phyloP scores from a whole-genome alignment of 495 filamentous ascomycete species.

The Friedmanniomyces endolithicus region DNA sequence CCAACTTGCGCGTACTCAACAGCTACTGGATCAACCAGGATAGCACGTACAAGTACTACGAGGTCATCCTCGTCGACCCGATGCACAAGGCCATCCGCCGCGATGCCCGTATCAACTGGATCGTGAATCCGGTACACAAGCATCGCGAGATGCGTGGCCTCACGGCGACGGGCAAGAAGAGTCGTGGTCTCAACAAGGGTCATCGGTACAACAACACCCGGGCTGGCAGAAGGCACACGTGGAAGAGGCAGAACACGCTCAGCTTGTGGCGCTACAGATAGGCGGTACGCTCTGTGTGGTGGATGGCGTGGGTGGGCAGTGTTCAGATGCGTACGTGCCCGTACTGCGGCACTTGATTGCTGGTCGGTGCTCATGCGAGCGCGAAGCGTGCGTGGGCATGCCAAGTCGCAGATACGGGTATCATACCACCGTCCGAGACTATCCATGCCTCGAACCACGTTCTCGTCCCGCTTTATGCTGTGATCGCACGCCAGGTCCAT shows the following conservation, averaged over 20 bases:
- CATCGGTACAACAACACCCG: conserved; percentile 97
- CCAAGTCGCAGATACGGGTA: background rate
- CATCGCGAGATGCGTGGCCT: conserved; percentile 95
- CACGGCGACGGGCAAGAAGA: conserved; percentile 97
- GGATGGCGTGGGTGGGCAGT: background rate
- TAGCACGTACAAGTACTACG: conserved; percentile 99
- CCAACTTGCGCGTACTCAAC: conserved; percentile 97
- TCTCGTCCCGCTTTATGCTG: too few species aligned
- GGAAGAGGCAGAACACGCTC: conserved; percentile 98
- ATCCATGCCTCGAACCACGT: too few species aligned
- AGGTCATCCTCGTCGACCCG: conserved; percentile 98
- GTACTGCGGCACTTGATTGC: background rate
- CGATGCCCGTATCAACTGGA: conserved; percentile 99
- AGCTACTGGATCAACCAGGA: conserved; percentile 99
- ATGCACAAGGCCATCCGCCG: conserved; percentile 99
- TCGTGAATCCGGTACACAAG: conserved; percentile 98
- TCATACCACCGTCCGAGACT: too few species aligned
- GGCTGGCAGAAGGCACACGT: conserved; percentile 92
- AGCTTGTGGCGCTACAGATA: conserved; percentile 81
- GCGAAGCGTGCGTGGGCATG: background rate
- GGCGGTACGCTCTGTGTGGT: conserved; percentile 10
- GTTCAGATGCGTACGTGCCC: background rate
- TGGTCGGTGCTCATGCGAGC: too few species aligned
- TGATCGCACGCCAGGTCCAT: too few species aligned
- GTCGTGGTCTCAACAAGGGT: conserved; percentile 95